Evolutionary conservation across 1,284 basidiomycete species (phyloP), one percentile per base, ranked within the genome.

Genomic region (Tranzscheliella williamsii): DNA sequence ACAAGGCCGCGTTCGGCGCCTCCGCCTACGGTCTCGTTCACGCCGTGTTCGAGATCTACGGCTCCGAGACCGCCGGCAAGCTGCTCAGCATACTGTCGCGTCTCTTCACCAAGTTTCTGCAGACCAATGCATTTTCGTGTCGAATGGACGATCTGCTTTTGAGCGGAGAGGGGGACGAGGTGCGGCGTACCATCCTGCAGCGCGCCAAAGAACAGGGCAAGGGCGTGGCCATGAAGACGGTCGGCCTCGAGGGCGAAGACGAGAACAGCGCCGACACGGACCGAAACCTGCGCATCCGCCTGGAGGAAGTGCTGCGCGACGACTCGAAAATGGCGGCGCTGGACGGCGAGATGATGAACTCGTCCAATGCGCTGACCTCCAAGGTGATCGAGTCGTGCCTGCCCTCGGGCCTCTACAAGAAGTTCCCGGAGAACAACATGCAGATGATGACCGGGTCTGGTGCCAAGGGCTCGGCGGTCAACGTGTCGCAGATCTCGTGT

Each of bases 381-480:
- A 87, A 93, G 74, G 67, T 80, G 46, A 80, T 79, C 64, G 76
- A 79, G 38, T 83, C 86, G n/a, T 89, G 89, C 73, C 85, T 98
- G 69, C 95, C 95, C n/a, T 81, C 85, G 40, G 89, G 89, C 39
- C 85, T 98, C 29, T 82, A 66, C 54, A 61, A 64, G 41, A 52
- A 54, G 34, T 99, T 99, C 83, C 95, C 95, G 22, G 86, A 92
- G 78, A 99, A 99, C 81, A 89, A 98, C 84, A 98, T 98, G 95
- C 94, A 98, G 79, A 87, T 89, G 62, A 98, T 98, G 95, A 97
- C 94, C 4, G 85, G 91, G 47, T 96, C 95, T 34, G 95, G 95
- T 71, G 95, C 95, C 46, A 99, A 99, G 80, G 95, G 95, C 55
- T 94, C 90, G 65, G 88, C 90, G 23, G 94, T 98, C 79, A 99